A percentile compares a stretch with the other conserved stretches of the same genome.
These are phyloP conservation scores for Mucor sp. DNA, from an alignment of 371 early-diverging fungal genomes.

Conservation along the genomic window DNA sequence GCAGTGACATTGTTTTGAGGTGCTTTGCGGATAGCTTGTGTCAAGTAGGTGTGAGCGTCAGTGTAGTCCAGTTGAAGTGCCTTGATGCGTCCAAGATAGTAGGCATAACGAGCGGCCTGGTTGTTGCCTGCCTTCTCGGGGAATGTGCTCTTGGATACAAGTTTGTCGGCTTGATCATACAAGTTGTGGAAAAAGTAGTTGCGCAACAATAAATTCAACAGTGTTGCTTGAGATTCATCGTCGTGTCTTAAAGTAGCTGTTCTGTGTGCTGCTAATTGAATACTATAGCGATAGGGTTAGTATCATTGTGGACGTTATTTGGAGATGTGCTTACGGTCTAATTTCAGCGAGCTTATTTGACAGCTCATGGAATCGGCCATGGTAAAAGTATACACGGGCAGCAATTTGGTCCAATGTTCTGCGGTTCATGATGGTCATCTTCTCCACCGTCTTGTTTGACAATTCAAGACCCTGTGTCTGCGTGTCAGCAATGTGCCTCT, in stretches of 20 bases:
- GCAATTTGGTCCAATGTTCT: conserved; percentile 90
- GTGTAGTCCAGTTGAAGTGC: conserved; percentile 97
- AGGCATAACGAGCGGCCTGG: conserved; percentile 94
- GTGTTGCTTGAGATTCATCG: conserved; percentile 84
- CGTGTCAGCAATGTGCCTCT: neutral
- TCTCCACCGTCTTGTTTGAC: conserved; percentile 64
- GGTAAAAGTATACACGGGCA: conserved; percentile 92
- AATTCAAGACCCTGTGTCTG: conserved; percentile 65
- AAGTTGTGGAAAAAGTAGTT: conserved; percentile 91
- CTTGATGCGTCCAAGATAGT: conserved; percentile 92
- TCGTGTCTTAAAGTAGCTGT: conserved; percentile 91
- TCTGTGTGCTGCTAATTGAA: conserved; percentile 83
- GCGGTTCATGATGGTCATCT: conserved; percentile 73
- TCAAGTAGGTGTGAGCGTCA: conserved; percentile 80
- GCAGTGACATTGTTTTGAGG: conserved; percentile 86
- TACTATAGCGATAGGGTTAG: conserved; percentile 28
- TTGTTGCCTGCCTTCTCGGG: conserved; percentile 92
- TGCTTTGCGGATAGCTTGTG: conserved; percentile 95
- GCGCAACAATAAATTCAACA: conserved; percentile 87
- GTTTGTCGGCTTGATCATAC: conserved; percentile 95
- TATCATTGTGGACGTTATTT: neutral
- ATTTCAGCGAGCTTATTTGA: conserved; percentile 71
- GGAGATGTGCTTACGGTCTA: conserved; percentile 62
- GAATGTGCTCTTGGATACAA: conserved; percentile 89
- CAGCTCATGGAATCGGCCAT: conserved; percentile 86